Evolutionary conservation across 139 green algal genomes (phyloP).

Genomic region (Tetradesmus obliquus): DNA sequence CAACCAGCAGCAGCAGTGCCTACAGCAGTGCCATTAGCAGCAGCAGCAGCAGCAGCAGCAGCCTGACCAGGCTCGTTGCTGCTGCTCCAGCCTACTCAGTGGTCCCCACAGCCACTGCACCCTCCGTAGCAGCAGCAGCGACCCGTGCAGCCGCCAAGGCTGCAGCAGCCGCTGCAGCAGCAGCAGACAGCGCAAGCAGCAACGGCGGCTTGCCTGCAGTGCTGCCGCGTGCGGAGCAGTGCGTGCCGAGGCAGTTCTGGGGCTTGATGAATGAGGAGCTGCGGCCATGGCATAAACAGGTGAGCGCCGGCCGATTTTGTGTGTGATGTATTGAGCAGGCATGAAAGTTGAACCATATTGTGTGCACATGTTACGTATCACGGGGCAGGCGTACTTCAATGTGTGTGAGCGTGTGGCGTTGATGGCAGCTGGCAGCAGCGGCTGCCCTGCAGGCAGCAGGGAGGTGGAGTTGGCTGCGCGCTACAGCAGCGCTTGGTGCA

Average conservation of each 20-base stretch:
- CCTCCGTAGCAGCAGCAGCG: slow-evolving; percentile 15
- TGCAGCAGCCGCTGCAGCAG: slow-evolving; percentile 5
- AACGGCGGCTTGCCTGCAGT: not conserved
- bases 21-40: not conserved
- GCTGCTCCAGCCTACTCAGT: not conserved
- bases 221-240: not conserved
- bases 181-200: not conserved
- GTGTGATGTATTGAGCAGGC: no score
- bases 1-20: not conserved
- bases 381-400: no score
- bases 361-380: no score
- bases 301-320: not conserved
- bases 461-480: no score
- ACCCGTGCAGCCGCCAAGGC: not conserved
- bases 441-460: no score
- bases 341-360: no score
- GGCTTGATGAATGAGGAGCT: slow-evolving; percentile 23
- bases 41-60: not conserved
- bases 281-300: slow-evolving; percentile 24
- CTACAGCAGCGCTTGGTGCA: no score
- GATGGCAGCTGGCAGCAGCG: no score
- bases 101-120: not conserved
- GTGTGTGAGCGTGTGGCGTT: no score
- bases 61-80: not conserved
- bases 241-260: slow-evolving; percentile 9